phyloP scores from a whole-genome alignment of 2,329 filamentous ascomycete species.

The Xylaria sp. region DNA sequence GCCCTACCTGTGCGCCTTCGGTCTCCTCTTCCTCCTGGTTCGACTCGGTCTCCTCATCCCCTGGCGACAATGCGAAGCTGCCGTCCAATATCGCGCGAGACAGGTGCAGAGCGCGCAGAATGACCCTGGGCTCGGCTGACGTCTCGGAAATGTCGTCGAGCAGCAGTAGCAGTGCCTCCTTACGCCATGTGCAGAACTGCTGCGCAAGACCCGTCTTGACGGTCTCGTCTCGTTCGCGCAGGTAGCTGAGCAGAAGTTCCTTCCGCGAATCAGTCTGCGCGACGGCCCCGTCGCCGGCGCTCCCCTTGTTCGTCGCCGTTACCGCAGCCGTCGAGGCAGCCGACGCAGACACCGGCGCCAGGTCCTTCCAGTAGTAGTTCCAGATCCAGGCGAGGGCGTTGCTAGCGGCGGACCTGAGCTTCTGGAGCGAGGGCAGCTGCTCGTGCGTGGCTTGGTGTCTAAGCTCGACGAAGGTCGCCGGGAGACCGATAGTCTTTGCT shows the following conservation, averaged over 20 bases:
- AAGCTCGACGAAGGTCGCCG: slow-evolving; percentile 78
- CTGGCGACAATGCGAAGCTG: slow-evolving; percentile 11
- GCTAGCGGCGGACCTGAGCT: slow-evolving; percentile 63
- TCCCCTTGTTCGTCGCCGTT: neutral
- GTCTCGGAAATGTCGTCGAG: slow-evolving; percentile 38
- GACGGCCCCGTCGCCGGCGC: neutral
- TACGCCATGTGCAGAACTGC: slow-evolving; percentile 35
- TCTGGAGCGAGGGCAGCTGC: slow-evolving; percentile 69
- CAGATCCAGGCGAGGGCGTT: slow-evolving; percentile 80
- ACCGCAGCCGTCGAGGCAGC: too few species aligned
- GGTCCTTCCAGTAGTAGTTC: slow-evolving; percentile 74
- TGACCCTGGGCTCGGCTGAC: slow-evolving; percentile 39
- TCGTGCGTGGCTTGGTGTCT: slow-evolving; percentile 89
- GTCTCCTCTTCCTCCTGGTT: slow-evolving; percentile 28
- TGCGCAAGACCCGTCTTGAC: slow-evolving; percentile 23
- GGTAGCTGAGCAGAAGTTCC: slow-evolving; percentile 36
- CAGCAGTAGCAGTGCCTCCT: slow-evolving; percentile 33
- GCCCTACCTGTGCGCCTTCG: slow-evolving; percentile 9
- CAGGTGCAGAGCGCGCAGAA: slow-evolving; percentile 42
- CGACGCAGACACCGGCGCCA: slow-evolving; percentile 26
- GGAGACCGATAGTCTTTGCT: slow-evolving; percentile 62
- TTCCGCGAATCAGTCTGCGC: slow-evolving; percentile 26
- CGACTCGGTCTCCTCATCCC: slow-evolving; percentile 17
- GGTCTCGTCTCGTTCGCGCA: slow-evolving; percentile 29
- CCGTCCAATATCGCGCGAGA: slow-evolving; percentile 37